A percentile compares a stretch with the other conserved stretches of the same genome.
phyloP scores from a whole-genome alignment of 2,329 filamentous ascomycete genomes.

The Alternaria tenuissima region DNA sequence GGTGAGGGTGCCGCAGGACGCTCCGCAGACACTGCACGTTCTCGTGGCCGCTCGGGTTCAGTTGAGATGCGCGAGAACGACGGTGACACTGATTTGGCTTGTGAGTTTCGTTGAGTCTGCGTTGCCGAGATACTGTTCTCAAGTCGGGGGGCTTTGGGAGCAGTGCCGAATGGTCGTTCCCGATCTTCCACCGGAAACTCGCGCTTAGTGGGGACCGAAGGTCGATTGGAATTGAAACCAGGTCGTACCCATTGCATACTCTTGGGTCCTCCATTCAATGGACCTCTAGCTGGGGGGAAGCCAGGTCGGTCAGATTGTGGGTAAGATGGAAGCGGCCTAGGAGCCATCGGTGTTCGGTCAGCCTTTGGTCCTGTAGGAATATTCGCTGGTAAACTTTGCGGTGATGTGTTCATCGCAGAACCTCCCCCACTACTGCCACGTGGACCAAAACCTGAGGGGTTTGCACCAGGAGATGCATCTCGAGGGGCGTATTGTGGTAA shows the following conservation, averaged over 20 bases:
- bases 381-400: conserved; percentile 45
- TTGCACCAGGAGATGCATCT: conserved; percentile 40
- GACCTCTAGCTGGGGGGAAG: conserved; percentile 41
- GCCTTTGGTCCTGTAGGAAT: conserved; percentile 54
- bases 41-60: conserved; percentile 28
- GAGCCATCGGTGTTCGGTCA: conserved; percentile 41
- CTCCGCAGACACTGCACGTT: conserved; percentile 34
- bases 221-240: conserved; percentile 44
- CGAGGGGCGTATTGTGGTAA: conserved; percentile 35
- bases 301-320: conserved; percentile 37
- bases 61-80: conserved; percentile 24
- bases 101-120: conserved; percentile 31
- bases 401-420: conserved; percentile 44
- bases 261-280: conserved; percentile 45
- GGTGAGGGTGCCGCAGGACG: conserved; percentile 29
- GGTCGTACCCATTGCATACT: conserved; percentile 56
- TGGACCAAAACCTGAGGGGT: conserved; percentile 36
- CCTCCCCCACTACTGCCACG: conserved; percentile 30
- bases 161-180: conserved; percentile 43
- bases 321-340: conserved; percentile 44
- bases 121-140: conserved; percentile 30
- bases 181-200: conserved; percentile 56
- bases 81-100: conserved; percentile 36
- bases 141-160: conserved; percentile 46
- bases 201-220: conserved; percentile 55